Conservation (phyloP, 495 filamentous ascomycete genomes). For the Bombardia bombarda region DNA sequence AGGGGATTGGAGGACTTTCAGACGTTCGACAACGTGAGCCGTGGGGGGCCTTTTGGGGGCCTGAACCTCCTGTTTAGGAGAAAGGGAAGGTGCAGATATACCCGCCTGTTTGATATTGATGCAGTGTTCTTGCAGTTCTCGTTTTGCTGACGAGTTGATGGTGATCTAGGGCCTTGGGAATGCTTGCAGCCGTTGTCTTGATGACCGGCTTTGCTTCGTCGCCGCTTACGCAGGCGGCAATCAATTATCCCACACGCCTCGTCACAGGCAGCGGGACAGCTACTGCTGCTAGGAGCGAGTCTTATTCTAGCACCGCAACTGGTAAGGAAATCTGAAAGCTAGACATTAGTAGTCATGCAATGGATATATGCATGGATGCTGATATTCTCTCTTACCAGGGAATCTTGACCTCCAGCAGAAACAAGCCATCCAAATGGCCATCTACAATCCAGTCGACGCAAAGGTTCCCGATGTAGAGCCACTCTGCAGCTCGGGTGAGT, state of each 20-base stretch:
- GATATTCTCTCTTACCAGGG: constrained; percentile 4
- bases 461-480: constrained; percentile 11
- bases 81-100: constrained; percentile 18
- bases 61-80: constrained; percentile 23
- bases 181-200: constrained; percentile 29
- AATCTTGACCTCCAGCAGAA: constrained; percentile 23
- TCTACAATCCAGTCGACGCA: constrained; percentile 24
- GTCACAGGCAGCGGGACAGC: constrained; percentile 8
- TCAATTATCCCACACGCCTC: constrained; percentile 21
- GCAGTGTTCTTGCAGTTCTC: not conserved
- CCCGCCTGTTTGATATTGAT: not conserved
- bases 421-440: constrained; percentile 32
- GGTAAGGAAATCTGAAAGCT: not conserved
- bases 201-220: constrained; percentile 33
- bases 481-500: constrained; percentile 37
- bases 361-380: no score
- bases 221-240: constrained; percentile 39
- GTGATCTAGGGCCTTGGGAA: constrained; percentile 27
- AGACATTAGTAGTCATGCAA: not conserved
- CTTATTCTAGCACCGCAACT: no score
- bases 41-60: constrained; percentile 26
- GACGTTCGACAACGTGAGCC: constrained; percentile 35
- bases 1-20: constrained; percentile 35
- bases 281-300: constrained; percentile 10
- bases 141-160: constrained; percentile 2